Evolutionary conservation across 306 rosid species (phyloP).

Genomic region (Sesbania bispinosa): DNA sequence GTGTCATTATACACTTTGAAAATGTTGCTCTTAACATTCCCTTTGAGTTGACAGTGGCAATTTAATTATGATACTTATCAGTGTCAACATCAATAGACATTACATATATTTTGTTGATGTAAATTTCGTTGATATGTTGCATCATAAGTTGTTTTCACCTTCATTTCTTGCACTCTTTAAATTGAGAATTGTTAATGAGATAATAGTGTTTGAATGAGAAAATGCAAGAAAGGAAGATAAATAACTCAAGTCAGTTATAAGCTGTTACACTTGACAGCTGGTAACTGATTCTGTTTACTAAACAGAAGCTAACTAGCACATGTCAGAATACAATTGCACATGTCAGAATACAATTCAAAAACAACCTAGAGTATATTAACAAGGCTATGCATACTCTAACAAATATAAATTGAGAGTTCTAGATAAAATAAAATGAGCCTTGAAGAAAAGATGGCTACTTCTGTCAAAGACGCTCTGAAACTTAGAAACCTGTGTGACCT

Average conservation of each 20-base stretch:
- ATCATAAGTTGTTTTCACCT: conserved; percentile 4
- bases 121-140: neutral
- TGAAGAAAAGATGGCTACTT: neutral
- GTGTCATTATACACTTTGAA: neutral
- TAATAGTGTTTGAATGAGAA: too few relatives aligned
- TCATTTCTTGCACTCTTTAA: neutral
- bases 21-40: conserved; percentile 1
- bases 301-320: too few relatives aligned
- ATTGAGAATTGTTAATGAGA: conserved; percentile 1
- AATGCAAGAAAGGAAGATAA: too few relatives aligned
- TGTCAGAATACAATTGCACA: too few relatives aligned
- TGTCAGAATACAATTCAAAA: too few relatives aligned
- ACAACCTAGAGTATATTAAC: too few relatives aligned
- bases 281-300: too few relatives aligned
- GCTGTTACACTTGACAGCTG: too few relatives aligned
- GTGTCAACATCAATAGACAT: neutral
- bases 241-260: too few relatives aligned
- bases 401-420: neutral
- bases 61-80: neutral
- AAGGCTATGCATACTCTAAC: too few relatives aligned
- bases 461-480: neutral
- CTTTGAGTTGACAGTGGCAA: conserved; percentile 3
- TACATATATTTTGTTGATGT: conserved; percentile 1
- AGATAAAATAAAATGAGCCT: neutral
- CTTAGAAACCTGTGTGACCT: neutral